A percentile compares a stretch with the other conserved stretches of the same genome.
Conservation (phyloP, 306 rosid species). For the Castanea sativa region DNA sequence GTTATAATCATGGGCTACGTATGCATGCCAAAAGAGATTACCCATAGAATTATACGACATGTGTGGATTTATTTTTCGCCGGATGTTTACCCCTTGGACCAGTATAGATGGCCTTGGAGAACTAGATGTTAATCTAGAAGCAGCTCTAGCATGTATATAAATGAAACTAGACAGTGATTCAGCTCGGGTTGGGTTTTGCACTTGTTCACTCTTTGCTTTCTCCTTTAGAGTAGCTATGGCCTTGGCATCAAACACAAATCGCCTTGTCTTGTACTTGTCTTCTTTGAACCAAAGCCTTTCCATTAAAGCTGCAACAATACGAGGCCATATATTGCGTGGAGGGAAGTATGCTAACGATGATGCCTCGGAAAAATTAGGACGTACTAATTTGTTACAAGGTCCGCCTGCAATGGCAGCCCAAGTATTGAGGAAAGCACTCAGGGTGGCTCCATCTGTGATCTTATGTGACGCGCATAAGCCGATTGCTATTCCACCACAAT, state of each 20-base stretch:
- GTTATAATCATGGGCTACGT: background rate
- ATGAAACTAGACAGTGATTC: conserved; percentile 41
- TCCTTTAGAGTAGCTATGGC: conserved; percentile 24
- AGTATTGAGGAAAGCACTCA: conserved; percentile 25
- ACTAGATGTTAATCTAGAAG: background rate
- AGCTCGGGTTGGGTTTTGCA: conserved; percentile 31
- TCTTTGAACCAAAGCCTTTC: conserved; percentile 28
- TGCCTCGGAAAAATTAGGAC: conserved; percentile 34
- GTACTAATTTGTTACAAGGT: background rate
- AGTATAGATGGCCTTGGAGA: background rate
- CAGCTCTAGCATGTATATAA: conserved; percentile 20
- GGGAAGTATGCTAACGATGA: conserved; percentile 27
- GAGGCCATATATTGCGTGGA: conserved; percentile 28
- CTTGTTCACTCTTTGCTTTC: conserved; percentile 16
- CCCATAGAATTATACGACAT: background rate
- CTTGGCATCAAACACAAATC: conserved; percentile 34
- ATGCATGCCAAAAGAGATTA: conserved; percentile 4
- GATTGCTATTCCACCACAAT: conserved; percentile 54
- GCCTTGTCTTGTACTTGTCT: conserved; percentile 26
- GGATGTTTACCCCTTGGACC: background rate
- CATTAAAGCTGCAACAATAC: conserved; percentile 1
- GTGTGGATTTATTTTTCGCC: background rate
- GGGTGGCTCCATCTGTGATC: conserved; percentile 33
- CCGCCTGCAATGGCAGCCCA: conserved; percentile 43
- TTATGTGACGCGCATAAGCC: conserved; percentile 45